Percentiles rank a stretch among this genome's conserved stretches.
These are phyloP conservation scores for Candida freyschussii DNA, from an alignment of 1,139 yeast species.

Conservation along the genomic window DNA sequence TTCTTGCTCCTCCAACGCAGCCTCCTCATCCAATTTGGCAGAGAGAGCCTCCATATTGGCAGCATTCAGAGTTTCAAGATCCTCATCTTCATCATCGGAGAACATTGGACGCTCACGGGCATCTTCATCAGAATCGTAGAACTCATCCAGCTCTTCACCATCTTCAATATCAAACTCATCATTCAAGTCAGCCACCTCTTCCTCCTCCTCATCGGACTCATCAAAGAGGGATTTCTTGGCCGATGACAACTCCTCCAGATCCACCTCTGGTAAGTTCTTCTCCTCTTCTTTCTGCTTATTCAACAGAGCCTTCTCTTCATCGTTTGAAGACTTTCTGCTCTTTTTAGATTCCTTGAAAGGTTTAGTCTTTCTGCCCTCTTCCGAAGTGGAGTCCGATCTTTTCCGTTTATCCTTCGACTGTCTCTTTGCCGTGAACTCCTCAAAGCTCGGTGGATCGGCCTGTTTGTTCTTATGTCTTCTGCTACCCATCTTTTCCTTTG, in stretches of 20 bases:
- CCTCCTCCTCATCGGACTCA: conserved; percentile 55
- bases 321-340: conserved; percentile 25
- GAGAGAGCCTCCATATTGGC: conserved; percentile 85
- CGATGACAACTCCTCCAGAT: conserved; percentile 54
- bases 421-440: conserved; percentile 66
- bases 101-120: conserved; percentile 69
- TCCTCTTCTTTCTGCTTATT: conserved; percentile 38
- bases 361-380: conserved; percentile 22
- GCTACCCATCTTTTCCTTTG: conserved; percentile 53
- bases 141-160: conserved; percentile 40
- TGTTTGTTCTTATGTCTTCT: conserved; percentile 90
- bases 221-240: conserved; percentile 77
- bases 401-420: conserved; percentile 37
- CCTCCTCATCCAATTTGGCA: conserved; percentile 64
- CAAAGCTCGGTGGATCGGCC: conserved; percentile 82
- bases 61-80: conserved; percentile 74
- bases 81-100: conserved; percentile 78
- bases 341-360: conserved; percentile 24
- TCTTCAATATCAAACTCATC: conserved; percentile 58
- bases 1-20: conserved; percentile 67
- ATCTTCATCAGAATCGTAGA: conserved; percentile 48
- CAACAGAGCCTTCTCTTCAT: conserved; percentile 26
- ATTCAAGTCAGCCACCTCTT: conserved; percentile 43
- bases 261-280: conserved; percentile 55
- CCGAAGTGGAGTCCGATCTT: conserved; percentile 29